Evolutionary conservation across 495 filamentous ascomycete species (phyloP), one percentile per base, ranked within the genome.

Genomic region (Aspergillus haitiensis): DNA sequence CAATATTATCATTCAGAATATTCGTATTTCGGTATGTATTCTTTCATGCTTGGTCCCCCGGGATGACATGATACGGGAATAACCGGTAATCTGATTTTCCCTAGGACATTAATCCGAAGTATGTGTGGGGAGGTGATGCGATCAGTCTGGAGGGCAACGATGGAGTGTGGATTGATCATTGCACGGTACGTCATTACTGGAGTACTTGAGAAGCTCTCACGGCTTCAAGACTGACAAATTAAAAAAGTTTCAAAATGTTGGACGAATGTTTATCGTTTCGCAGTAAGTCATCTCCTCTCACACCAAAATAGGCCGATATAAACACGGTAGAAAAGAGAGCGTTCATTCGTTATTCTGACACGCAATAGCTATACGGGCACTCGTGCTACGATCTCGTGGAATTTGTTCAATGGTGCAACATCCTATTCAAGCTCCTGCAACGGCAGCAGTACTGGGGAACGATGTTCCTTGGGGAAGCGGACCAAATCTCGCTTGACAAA

Each of bases 401-500:
- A 49, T 66, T 72, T 67, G 57, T 72, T 81, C 62, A 57, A 79
- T 60, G 78, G 78, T 16, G 44, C 51, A 6, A 72, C 71, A 37
- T 49, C 64, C 32, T 77, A 70, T 55, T 77, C 74, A 10, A 73
- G 75, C 13, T 76, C 72, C 54, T 79, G 76, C 61, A 65, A 80
- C 52, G 68, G 69, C 69, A 79, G 59, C 70, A 72, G 65, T 80
- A 80, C 71, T 80, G 77, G 77, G 72, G 64, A 8, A 62, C 78
- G 47, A 74, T 76, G 60, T 62, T 80, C 1, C 65, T 68, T 36
- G 77, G 76, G 3, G 63, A 66, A 34, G 73, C 63, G 51, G 78
- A 81, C 60, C 64, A 68, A 47, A 67, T 78, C 56, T 79, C 78
- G 55, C 34, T 81, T 58, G 72, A 71, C 68, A 72, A 44, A n/a